phyloP scores from a whole-genome alignment of 176 grass and related monocot genomes.

The Avena eriantha region DNA sequence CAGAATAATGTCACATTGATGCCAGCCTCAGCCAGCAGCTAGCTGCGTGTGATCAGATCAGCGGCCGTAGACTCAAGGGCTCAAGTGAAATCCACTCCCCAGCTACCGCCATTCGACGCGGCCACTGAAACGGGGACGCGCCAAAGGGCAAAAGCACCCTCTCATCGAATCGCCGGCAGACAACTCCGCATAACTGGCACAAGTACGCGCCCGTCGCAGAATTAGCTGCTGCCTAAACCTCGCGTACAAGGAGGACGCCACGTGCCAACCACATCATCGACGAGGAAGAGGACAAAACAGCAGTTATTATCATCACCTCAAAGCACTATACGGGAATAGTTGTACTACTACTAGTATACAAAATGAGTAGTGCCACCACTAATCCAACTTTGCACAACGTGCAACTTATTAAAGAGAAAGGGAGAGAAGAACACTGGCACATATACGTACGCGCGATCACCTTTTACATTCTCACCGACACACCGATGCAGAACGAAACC shows the following conservation, averaged over 20 bases:
- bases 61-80: background rate
- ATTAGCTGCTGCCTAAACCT: conserved; percentile 1
- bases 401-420: background rate
- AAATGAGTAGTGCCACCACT: too few species aligned
- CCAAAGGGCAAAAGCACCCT: too few species aligned
- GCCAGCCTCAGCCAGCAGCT: background rate
- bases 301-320: conserved; percentile 19
- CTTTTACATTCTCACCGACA: conserved; percentile 33
- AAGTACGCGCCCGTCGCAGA: background rate
- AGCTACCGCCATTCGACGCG: background rate
- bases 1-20: too few species aligned
- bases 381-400: background rate
- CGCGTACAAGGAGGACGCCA: conserved; percentile 31
- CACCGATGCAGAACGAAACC: conserved; percentile 32
- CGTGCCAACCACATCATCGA: background rate
- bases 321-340: background rate
- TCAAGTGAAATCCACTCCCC: background rate
- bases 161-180: background rate
- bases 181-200: background rate
- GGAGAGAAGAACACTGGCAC: too few species aligned
- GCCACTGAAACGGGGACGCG: too few species aligned
- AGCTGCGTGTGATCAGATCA: background rate
- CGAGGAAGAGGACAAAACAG: conserved; percentile 28
- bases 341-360: too few species aligned
- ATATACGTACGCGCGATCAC: background rate